A percentile compares a stretch with the other conserved stretches of the same genome.
Conservation (phyloP, 2,329 filamentous ascomycete species). For the Ophiocordyceps sinensis region DNA sequence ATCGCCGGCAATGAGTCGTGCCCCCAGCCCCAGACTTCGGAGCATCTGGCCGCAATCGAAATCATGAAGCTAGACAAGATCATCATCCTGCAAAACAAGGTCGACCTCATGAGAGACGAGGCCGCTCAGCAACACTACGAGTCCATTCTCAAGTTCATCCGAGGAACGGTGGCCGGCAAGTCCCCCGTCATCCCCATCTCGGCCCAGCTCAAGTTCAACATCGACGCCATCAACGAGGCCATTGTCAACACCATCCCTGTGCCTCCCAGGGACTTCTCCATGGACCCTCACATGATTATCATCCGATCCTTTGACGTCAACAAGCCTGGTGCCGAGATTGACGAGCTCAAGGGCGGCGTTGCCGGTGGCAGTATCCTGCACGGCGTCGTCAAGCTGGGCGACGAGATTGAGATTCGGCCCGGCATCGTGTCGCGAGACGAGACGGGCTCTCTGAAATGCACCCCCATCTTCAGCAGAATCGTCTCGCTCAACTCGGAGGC, state of each 20-base stretch:
- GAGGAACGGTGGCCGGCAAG: constrained; percentile 90
- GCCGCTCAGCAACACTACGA: constrained; percentile 87
- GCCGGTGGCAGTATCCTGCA: constrained; percentile 94
- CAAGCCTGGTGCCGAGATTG: constrained; percentile 97
- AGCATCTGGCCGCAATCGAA: constrained; percentile 97
- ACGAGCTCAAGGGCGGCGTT: constrained; percentile 96
- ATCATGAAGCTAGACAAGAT: constrained; percentile 99
- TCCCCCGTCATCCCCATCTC: constrained; percentile 93
- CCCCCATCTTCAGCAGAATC: constrained; percentile 89
- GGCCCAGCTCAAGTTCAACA: constrained; percentile 98
- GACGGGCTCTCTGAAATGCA: constrained; percentile 86
- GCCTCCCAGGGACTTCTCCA: constrained; percentile 76
- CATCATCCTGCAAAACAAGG: constrained; percentile 99
- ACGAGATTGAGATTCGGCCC: constrained; percentile 98
- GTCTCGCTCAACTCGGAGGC: constrained; percentile 93
- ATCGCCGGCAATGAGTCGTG: constrained; percentile 98
- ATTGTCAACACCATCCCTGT: constrained; percentile 93
- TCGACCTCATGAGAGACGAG: constrained; percentile 95
- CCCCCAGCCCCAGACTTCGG: constrained; percentile 94
- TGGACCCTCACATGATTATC: constrained; percentile 95
- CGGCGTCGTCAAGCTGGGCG: constrained; percentile 89
- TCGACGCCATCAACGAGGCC: constrained; percentile 93
- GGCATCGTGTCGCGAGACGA: constrained; percentile 95
- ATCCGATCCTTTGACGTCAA: constrained; percentile 99
- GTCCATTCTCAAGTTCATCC: constrained; percentile 96